A percentile compares a stretch with the other conserved stretches of the same genome.
Evolutionary conservation across 768 basidiomycete genomes (phyloP).

Genomic region (Mycena epipterygia): DNA sequence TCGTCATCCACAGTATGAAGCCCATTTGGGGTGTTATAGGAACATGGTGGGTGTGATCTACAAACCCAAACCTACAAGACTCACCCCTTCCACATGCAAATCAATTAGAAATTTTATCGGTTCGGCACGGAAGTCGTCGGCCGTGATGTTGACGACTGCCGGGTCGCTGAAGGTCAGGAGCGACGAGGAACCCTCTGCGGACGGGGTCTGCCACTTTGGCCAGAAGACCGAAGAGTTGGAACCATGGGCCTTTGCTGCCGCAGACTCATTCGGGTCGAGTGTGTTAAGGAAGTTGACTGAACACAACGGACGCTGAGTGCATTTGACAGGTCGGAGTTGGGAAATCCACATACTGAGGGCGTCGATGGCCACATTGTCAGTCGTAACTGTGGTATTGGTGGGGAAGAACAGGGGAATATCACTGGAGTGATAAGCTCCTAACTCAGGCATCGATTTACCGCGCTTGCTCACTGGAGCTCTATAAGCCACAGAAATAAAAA

Average conservation of each 20-base stretch:
- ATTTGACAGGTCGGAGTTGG: no score
- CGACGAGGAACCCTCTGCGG: no score
- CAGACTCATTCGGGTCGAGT: conserved; percentile 13
- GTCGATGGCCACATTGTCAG: neutral
- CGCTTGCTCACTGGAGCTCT: conserved; percentile 47
- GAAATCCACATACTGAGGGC: conserved; percentile 5
- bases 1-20: no score
- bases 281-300: conserved; percentile 31
- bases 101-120: conserved; percentile 11
- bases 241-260: neutral
- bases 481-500: neutral
- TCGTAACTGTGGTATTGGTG: neutral
- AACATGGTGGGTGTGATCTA: no score
- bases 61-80: no score
- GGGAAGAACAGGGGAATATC: conserved; percentile 32
- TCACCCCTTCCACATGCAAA: no score
- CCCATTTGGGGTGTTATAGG: no score
- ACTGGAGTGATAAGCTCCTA: conserved; percentile 44
- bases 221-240: no score
- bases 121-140: no score
- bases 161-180: conserved; percentile 21
- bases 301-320: no score
- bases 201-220: no score
- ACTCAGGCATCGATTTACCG: conserved; percentile 39
- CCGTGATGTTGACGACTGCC: conserved; percentile 10